A percentile compares a stretch with the other conserved stretches of the same genome.
phyloP scores from a whole-genome alignment of 371 early-diverging fungal species.

The Mucor plumbeus region DNA sequence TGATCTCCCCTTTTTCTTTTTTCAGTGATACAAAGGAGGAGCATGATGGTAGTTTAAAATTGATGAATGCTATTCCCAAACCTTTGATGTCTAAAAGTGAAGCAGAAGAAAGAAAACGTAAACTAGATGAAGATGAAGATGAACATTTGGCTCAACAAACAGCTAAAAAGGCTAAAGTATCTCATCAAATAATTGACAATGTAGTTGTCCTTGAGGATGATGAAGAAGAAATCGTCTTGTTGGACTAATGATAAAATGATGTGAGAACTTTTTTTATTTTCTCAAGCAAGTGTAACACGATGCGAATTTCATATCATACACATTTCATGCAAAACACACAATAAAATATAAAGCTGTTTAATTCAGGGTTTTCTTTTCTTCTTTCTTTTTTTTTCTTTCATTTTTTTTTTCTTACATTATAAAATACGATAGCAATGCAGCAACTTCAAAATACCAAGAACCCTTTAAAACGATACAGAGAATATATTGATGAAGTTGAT shows the following conservation, averaged over 20 bases:
- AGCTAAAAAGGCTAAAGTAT: slow-evolving; percentile 24
- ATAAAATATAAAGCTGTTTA: background rate
- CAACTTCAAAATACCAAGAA: background rate
- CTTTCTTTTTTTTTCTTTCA: background rate
- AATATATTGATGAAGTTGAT: background rate
- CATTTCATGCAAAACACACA: background rate
- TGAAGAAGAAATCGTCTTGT: slow-evolving; percentile 25
- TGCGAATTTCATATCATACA: background rate
- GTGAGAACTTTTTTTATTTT: background rate
- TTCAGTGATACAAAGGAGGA: slow-evolving; percentile 9
- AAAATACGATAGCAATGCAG: background rate
- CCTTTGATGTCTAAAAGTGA: background rate
- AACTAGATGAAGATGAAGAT: slow-evolving; percentile 22
- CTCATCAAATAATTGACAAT: slow-evolving; percentile 17
- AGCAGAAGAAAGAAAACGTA: slow-evolving; percentile 19
- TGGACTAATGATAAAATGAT: slow-evolving; percentile 18
- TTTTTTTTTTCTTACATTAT: background rate
- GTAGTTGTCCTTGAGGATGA: slow-evolving; percentile 31
- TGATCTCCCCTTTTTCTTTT: too few relatives aligned
- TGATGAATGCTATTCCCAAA: slow-evolving; percentile 28
- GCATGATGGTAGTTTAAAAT: slow-evolving; percentile 7
- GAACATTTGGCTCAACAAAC: background rate
- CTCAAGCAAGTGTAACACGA: background rate
- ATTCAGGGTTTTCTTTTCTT: background rate
- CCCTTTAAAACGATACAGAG: background rate